These are phyloP conservation scores for Earliella scabrosa DNA, from an alignment of 1,284 basidiomycete genomes.

Conservation along the genomic window DNA sequence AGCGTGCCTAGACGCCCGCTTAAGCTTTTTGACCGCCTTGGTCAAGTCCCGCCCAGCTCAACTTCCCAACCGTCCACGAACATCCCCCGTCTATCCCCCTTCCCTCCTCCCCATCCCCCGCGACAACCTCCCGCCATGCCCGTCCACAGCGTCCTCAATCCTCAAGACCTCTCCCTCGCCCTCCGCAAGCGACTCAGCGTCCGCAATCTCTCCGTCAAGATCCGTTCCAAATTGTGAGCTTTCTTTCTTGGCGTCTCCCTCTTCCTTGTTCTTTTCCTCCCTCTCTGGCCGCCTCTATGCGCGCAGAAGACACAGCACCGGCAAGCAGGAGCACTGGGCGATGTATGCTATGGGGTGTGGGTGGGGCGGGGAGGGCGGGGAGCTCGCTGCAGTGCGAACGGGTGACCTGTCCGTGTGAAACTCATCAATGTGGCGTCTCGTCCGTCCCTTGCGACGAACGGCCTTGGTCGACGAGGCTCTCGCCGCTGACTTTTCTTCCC, in stretches of 20 bases:
- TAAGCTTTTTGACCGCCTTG: constrained; percentile 23
- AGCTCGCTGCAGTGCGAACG: not conserved
- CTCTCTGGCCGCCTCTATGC: too few species aligned
- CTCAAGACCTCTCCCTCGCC: not conserved
- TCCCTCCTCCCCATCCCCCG: constrained; percentile 2
- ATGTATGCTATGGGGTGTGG: not conserved
- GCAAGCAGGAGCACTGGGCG: not conserved
- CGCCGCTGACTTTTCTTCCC: not conserved
- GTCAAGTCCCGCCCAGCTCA: constrained; percentile 8
- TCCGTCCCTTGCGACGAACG: not conserved
- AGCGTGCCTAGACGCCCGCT: constrained; percentile 11
- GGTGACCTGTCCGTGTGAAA: constrained; percentile 21
- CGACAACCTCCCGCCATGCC: constrained; percentile 19
- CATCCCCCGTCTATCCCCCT: not conserved
- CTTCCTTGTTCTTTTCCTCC: not conserved
- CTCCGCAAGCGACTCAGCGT: constrained; percentile 12
- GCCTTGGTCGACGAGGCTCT: too few species aligned
- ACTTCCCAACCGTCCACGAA: constrained; percentile 7
- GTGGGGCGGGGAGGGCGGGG: not conserved
- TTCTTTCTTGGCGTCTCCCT: not conserved
- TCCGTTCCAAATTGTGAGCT: constrained; percentile 22
- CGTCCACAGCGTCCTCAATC: constrained; percentile 1
- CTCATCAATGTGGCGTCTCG: constrained; percentile 7
- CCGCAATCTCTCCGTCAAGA: constrained; percentile 13
- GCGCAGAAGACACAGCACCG: too few species aligned